These are phyloP conservation scores for Salicornia ramosissima DNA, from an alignment of 148 eudicot genomes.

Conservation along the genomic window DNA sequence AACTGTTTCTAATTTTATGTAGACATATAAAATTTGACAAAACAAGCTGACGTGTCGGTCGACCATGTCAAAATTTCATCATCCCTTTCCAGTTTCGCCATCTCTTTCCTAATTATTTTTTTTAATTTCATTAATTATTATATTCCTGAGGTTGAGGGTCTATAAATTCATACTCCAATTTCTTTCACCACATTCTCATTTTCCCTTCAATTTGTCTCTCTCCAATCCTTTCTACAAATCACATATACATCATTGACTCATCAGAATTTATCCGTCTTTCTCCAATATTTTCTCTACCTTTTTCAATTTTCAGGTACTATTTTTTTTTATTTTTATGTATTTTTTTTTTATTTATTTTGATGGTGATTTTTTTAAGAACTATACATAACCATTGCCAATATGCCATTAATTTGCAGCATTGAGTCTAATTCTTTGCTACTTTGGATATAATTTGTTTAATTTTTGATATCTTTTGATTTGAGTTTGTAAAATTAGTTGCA, in stretches of 20 bases:
- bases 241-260: background rate
- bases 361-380: background rate
- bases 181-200: constrained; percentile 8
- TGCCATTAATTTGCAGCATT: constrained; percentile 12
- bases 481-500: background rate
- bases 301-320: constrained; percentile 12
- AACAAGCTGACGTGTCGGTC: constrained; percentile 25
- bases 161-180: constrained; percentile 18
- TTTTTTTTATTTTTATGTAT: background rate
- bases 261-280: background rate
- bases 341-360: background rate
- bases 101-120: background rate
- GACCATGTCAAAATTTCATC: constrained; percentile 17
- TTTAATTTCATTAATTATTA: background rate
- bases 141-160: background rate
- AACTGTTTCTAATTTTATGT: too few species aligned
- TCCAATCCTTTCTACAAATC: background rate
- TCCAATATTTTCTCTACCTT: background rate
- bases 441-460: background rate
- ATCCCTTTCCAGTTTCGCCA: background rate
- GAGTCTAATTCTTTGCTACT: background rate
- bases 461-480: background rate
- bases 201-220: background rate
- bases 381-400: background rate
- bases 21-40: too few species aligned